Base-by-base conservation (phyloP, 2,329 filamentous ascomycete genomes). In the Sarocladium brachiariae region DNA sequence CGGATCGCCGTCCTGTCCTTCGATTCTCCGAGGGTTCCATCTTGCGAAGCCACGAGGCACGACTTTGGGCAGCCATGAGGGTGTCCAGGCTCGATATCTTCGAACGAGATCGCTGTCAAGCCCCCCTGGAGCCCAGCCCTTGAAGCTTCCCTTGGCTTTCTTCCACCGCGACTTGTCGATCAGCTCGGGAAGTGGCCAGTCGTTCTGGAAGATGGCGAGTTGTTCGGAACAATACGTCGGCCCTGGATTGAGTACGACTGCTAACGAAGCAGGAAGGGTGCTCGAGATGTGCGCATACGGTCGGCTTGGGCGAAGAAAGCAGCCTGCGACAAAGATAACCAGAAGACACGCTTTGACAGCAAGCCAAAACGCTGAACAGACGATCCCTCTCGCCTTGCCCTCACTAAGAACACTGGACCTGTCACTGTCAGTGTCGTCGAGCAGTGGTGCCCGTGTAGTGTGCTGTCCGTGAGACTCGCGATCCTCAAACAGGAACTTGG, bases 271-370 rank as follows among this genome's bases (percentile, higher is more conserved):
- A 1, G 65, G 64, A 5, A 67, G 57, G 0, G 65, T 67, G 14
- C 59, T 57, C 3, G 64, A 61, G 54, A 67, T 58, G 34, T 62
- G 59, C 46, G 58, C 53, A 54, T 65, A 67, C 2, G 65, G 65
- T 34, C 60, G 57, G 11, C 58, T 51, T n/a, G 64, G 61, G 24
- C 64, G 57, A 14, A 63, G 27, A 13, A 61, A 33, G n/a, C 57
- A 45, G 0, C 55, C 53, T n/a, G 59, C 46, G 10, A 46, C 37
- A 7, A 65, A 46, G 18, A 64, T 59, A 16, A 55, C 49, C 5
- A 57, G 37, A 2, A 60, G 2, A 11, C 51, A 52, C 2, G 55
- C 34, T 49, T 58, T 58, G 35, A 52, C 41, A 3, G 18, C 27
- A 4, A 33, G 24, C 43, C 25, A 47, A 4, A 33, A 25, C 5